Base-by-base conservation (phyloP, 805 yeast genomes). In the Wickerhamomyces pijperi region DNA sequence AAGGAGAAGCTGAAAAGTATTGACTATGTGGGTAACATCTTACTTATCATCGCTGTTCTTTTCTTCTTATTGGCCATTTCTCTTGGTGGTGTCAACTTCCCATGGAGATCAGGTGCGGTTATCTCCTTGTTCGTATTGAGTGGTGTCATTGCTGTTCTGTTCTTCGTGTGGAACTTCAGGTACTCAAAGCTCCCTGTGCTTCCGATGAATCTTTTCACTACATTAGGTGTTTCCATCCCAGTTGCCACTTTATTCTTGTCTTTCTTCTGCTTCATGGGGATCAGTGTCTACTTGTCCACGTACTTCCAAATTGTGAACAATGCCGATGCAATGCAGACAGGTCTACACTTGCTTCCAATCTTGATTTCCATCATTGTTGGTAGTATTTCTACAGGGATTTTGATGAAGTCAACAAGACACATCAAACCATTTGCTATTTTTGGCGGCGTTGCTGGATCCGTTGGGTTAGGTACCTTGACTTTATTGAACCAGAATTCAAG, bases 1-100 rank as follows among this genome's bases (percentile, higher is more conserved):
- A 48, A 44, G 21, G 53, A 58, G 17, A 70, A 71, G 42, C 42
- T 72, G 29, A 45, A 50, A 25, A 53, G 53, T 29, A 56, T 76
- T 37, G 82, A 76, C 52, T 69, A 60, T 46, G 18, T 66, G 7
- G 82, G 81, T 2, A 66, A 70, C 3, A 44, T 61, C 13, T 46
- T 72, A 13, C 46, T 71, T 21, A 53, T 68, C 3, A 48, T 58
- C 3, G 68, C 72, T 1, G 46, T 66, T 34, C 68, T 72, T 3
- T 53, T 74, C 37, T 39, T 72, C 2, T 53, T 66, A 38, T 55
- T 68, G 31, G 81, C 68, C 1, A 47, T 76, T 21, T 64, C 77
- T 0, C 67, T 74, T 47, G 81, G 80, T 17, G 76, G 77, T 1
- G 54, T 56, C 28, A 59, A 63, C 13, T 40, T 32, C 34, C 37